Base-by-base conservation (phyloP, 306 rosid genomes). In the Carpinus fangiana region DNA sequence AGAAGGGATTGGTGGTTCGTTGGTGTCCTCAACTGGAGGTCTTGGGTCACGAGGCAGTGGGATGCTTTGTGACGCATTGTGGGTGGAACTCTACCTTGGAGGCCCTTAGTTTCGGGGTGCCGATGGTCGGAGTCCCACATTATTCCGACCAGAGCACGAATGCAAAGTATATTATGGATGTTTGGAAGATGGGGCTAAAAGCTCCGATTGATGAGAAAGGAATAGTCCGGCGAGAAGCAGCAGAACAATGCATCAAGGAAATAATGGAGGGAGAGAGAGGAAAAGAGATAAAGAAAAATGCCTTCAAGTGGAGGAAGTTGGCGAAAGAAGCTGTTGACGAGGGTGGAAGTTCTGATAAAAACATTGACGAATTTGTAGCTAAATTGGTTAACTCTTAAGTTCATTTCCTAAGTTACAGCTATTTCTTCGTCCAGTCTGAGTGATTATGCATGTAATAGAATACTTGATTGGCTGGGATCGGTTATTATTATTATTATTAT, bases 151-250 rank as follows among this genome's bases (percentile, higher is more conserved):
- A 60, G 9, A 26, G 36, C 12, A 60, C 66, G 14, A 60, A 60
- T 26, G 66, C 38, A 26, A 23, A 60, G 17, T 60, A 23, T 26
- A 60, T 60, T 60, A 9, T 8, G 66, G 38, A 60, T 60, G 16
- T 60, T 60, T 60, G 66, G 66, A 26, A 60, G 66, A 60, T 60
- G 38, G 66, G 66, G 4, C 18, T 60, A 9, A 60, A 60, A 60
- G 38, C 38, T 12, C 66, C 38, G 1, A 17, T 28, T 12, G 38
- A 60, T 60, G 66, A 60, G 38, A 60, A 60, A 12, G 38, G 66
- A 0, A 0, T 60, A 1, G 66, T 60, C 2, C 11, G 6, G 66
- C 34, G 38, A 60, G 66, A 60, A 12, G 66, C 38, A 3, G 14
- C 5, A 60, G 66, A 26, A 5, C 34, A 23, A 23, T 60, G 66